phyloP scores from a whole-genome alignment of 208 protist genomes.

The Leishmania turanica region DNA sequence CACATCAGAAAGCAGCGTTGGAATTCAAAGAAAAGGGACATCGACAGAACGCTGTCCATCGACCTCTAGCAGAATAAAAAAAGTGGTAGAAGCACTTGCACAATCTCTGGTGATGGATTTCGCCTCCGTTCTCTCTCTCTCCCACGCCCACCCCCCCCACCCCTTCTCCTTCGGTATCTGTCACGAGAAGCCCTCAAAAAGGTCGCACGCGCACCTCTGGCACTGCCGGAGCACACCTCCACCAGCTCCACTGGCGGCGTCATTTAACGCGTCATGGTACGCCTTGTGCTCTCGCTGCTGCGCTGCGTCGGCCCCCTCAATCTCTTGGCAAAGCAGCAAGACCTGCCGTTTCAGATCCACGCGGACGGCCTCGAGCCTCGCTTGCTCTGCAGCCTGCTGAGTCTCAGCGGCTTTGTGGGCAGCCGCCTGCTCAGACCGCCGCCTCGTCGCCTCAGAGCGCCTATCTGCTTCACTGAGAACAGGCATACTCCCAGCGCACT shows the following conservation, averaged over 20 bases:
- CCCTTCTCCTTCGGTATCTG: neutral
- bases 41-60: neutral
- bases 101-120: neutral
- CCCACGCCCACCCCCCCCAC: no score
- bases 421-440: slow-evolving; percentile 7
- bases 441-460: neutral
- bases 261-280: slow-evolving; percentile 37
- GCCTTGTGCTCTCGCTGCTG: slow-evolving; percentile 43
- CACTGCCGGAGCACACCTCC: neutral
- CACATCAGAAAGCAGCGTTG: neutral
- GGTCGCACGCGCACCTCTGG: neutral
- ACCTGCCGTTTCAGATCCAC: slow-evolving; percentile 32
- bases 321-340: slow-evolving; percentile 34
- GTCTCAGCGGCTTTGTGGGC: slow-evolving; percentile 5
- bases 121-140: neutral
- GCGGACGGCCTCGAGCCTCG: slow-evolving; percentile 16
- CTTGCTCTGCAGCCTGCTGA: slow-evolving; percentile 4
- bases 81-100: neutral
- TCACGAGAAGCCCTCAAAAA: neutral
- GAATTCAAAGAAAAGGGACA: neutral
- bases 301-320: slow-evolving; percentile 47
- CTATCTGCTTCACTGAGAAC: neutral
- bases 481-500: neutral
- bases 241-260: slow-evolving; percentile 4
- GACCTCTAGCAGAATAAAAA: slow-evolving; percentile 5